These are phyloP conservation scores for Ogataea angusta DNA, from an alignment of 805 yeast species.

Conservation along the genomic window DNA sequence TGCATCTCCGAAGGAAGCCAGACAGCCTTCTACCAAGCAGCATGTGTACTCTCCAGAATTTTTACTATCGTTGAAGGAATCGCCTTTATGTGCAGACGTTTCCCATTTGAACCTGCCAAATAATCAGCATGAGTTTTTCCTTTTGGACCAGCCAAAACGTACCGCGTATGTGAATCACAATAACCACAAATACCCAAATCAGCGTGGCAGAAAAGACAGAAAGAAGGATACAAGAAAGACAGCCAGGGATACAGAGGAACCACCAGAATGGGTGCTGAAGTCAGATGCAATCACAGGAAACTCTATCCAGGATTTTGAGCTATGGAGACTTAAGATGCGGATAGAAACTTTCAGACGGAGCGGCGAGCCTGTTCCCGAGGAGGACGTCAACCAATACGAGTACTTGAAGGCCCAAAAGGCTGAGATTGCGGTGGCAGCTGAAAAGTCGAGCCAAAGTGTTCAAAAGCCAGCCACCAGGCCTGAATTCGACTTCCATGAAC, in stretches of 20 bases:
- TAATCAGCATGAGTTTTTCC: slow-evolving; percentile 18
- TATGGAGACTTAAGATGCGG: slow-evolving; percentile 54
- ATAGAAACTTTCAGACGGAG: slow-evolving; percentile 46
- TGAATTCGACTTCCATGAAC: too few species aligned
- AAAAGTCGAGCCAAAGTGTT: neutral
- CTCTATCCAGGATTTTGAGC: slow-evolving; percentile 56
- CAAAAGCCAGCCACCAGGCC: neutral
- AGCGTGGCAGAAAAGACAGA: slow-evolving; percentile 17
- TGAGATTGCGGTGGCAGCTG: neutral
- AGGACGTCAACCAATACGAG: slow-evolving; percentile 25
- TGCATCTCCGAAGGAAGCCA: neutral
- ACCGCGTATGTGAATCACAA: slow-evolving; percentile 30
- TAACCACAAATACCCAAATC: slow-evolving; percentile 11
- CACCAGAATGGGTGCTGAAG: slow-evolving; percentile 38
- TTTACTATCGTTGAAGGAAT: slow-evolving; percentile 33
- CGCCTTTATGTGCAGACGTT: slow-evolving; percentile 35
- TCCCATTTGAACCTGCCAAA: slow-evolving; percentile 42
- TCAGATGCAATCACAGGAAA: slow-evolving; percentile 42
- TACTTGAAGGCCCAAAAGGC: slow-evolving; percentile 9
- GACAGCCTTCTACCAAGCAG: slow-evolving; percentile 7
- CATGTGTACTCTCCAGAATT: slow-evolving; percentile 28
- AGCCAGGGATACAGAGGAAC: slow-evolving; percentile 28
- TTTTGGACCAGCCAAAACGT: slow-evolving; percentile 27
- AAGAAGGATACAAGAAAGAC: slow-evolving; percentile 17
- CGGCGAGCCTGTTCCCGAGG: slow-evolving; percentile 37